Evolutionary conservation across 176 grass and related monocot genomes (phyloP).

Genomic region (Chloris gayana): DNA sequence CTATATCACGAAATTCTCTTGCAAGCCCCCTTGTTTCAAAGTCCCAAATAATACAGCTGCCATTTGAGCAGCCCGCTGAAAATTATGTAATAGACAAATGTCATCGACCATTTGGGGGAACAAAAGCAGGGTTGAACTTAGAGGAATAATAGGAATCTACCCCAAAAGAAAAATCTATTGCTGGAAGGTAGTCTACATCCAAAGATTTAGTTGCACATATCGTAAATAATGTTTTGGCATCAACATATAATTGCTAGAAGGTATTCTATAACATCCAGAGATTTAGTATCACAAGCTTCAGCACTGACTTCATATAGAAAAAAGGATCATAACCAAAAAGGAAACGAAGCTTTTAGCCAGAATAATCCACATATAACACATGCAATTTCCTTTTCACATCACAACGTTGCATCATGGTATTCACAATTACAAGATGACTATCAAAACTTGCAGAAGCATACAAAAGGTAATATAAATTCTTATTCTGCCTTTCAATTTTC

Average conservation of each 20-base stretch:
- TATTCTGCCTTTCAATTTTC: not conserved
- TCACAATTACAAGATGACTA: conserved; percentile 7
- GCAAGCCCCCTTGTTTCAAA: conserved; percentile 97
- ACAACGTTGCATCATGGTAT: not conserved
- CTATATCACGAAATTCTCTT: conserved; percentile 89
- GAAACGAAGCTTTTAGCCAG: too few relatives aligned
- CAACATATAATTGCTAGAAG: too few relatives aligned
- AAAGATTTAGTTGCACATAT: not conserved
- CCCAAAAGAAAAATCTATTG: conserved; percentile 4
- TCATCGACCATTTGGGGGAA: not conserved
- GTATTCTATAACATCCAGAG: too few relatives aligned
- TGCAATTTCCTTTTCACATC: too few relatives aligned
- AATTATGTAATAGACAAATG: conserved; percentile 20
- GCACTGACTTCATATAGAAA: not conserved
- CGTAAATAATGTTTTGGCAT: conserved; percentile 20
- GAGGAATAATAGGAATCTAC: not conserved
- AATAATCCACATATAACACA: too few relatives aligned
- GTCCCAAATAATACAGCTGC: conserved; percentile 96
- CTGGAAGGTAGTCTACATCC: not conserved
- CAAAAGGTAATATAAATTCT: not conserved
- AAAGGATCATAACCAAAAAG: too few relatives aligned
- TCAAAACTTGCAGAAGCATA: conserved; percentile 15
- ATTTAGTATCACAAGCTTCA: not conserved
- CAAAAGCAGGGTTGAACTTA: not conserved
- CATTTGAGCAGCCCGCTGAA: conserved; percentile 94